phyloP scores from a whole-genome alignment of 306 rosid genomes.

The Cucurbita moschata region DNA sequence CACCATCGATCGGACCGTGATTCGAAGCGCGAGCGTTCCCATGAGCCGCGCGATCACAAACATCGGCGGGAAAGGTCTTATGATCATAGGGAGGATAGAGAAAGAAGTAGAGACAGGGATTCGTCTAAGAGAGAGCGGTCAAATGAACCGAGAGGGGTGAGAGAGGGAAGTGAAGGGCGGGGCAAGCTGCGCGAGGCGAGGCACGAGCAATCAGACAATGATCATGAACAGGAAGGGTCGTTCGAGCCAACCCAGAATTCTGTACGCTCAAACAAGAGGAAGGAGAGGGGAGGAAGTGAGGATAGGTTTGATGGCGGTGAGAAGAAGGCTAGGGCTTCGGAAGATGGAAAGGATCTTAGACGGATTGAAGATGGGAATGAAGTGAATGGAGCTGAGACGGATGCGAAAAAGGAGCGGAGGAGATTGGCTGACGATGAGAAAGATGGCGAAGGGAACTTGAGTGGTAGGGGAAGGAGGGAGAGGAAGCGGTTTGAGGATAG shows the following conservation, averaged over 20 bases:
- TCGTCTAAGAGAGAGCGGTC: slow-evolving; percentile 13
- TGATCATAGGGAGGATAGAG: slow-evolving; percentile 27
- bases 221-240: slow-evolving; percentile 9
- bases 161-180: slow-evolving; percentile 32
- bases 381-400: slow-evolving; percentile 21
- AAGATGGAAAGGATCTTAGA: slow-evolving; percentile 13
- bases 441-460: slow-evolving; percentile 4
- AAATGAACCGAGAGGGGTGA: slow-evolving; percentile 10
- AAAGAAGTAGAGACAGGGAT: slow-evolving; percentile 35
- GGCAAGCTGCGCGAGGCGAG: slow-evolving; percentile 19
- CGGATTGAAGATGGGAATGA: slow-evolving; percentile 29
- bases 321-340: slow-evolving; percentile 55
- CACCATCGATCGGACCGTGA: slow-evolving; percentile 41
- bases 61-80: slow-evolving; percentile 35
- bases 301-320: slow-evolving; percentile 31
- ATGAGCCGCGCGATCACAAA: slow-evolving; percentile 29
- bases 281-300: slow-evolving; percentile 56
- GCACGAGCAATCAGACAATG: slow-evolving; percentile 15
- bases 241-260: slow-evolving; percentile 12
- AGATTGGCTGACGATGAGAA: slow-evolving; percentile 51
- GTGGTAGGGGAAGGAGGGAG: slow-evolving; percentile 17
- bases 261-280: slow-evolving; percentile 45
- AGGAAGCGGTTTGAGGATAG: slow-evolving; percentile 17
- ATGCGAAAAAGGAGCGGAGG: slow-evolving; percentile 37
- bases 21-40: slow-evolving; percentile 33